A percentile compares a stretch with the other conserved stretches of the same genome.
These are phyloP conservation scores for Hanseniaspora singularis DNA, from an alignment of 805 yeast species.

Conservation along the genomic window DNA sequence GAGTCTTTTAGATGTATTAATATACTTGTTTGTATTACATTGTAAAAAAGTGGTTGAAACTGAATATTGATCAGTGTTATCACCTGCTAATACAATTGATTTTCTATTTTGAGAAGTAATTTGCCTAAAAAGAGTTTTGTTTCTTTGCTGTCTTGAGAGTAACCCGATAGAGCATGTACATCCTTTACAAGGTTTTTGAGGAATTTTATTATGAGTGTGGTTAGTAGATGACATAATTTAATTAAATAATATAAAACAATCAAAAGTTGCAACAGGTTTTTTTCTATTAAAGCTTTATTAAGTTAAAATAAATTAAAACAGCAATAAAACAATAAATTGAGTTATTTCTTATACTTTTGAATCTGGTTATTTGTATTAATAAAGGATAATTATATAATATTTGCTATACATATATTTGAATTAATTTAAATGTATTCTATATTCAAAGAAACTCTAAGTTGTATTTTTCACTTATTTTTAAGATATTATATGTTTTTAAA, in stretches of 20 bases:
- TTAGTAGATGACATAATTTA: constrained; percentile 11
- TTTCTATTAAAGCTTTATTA: neutral
- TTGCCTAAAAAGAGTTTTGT: constrained; percentile 41
- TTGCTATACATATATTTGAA: too few species aligned
- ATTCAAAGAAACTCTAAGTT: too few species aligned
- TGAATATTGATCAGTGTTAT: constrained; percentile 30
- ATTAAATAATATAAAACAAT: neutral
- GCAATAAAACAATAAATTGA: too few species aligned
- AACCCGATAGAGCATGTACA: constrained; percentile 82
- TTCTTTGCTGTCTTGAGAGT: constrained; percentile 51
- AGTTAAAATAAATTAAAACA: neutral
- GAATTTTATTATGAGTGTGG: constrained; percentile 21
- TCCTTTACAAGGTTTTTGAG: constrained; percentile 48
- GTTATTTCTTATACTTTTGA: too few species aligned
- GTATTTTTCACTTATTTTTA: too few species aligned
- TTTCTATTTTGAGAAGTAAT: constrained; percentile 17
- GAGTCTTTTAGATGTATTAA: constrained; percentile 51
- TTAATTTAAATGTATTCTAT: too few species aligned
- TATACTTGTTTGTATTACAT: constrained; percentile 31
- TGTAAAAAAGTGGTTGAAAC: constrained; percentile 20
- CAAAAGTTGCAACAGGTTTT: neutral
- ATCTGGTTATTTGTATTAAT: too few species aligned
- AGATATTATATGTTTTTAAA: too few species aligned
- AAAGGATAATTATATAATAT: too few species aligned
- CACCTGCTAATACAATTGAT: neutral